Evolutionary conservation across 345 rosid genomes (phyloP), one percentile per base, ranked within the genome.

Genomic region (Gossypium longicalyx): DNA sequence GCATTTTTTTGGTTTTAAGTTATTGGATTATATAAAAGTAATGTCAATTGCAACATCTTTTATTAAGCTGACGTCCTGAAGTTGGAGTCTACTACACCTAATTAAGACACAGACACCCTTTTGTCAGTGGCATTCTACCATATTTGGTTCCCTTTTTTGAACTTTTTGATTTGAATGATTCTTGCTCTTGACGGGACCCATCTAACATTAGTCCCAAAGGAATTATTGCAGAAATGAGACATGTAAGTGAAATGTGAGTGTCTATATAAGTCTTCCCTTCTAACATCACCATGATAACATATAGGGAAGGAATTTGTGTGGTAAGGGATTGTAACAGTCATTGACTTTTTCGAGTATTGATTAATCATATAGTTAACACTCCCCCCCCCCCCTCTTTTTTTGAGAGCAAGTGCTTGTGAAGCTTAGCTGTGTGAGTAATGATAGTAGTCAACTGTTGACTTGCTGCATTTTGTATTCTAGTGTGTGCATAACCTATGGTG

Each of bases 121-220:
- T 23, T 51, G 5, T 51, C 60, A 15, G 8, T 22, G 56, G 19
- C 56, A 7, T 67, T 67, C 3, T 23, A 12, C 51, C 13, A 2
- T 65, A 10, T 22, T 19, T 65, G 16, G 23, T 45, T 34, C 52
- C n/a, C 0, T 0, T 65, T 64, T 41, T 43, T 11, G 22, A 47
- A 53, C 71, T 48, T 68, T 74, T 57, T 22, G 56, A 57, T 75
- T 75, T 64, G 41, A 75, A 62, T 27, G 23, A 38, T 41, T 19
- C 47, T 60, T 7, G 6, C 61, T 64, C 38, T 44, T 47, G 59
- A 19, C 9, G 61, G 81, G 67, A 13, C 67, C 65, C 70, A 61
- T 74, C 41, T 27, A 19, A 8, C 22, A 2, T 60, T 61, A 43
- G 49, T 64, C 19, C 67, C 22, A 7, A 59, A 23, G 34, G 4